Base-by-base conservation (phyloP, 108 stramenopile genomes). In the Fistulifera solaris region DNA sequence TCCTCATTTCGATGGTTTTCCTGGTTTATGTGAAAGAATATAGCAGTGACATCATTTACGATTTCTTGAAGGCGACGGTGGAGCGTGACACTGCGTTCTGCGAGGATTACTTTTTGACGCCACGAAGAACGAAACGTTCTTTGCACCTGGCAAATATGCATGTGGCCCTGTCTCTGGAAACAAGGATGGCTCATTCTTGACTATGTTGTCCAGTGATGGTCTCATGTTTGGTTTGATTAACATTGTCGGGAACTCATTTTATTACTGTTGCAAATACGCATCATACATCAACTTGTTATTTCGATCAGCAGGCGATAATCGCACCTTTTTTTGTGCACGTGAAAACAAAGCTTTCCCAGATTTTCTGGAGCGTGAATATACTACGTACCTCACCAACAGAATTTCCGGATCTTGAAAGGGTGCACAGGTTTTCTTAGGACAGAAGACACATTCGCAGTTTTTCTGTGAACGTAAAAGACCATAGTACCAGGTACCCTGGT, bases 211-310 rank as follows among this genome's bases (percentile, higher is more conserved):
- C 25, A 50, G 57, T 47, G 85, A 69, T 55, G 90, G 90, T 48
- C 78, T 94, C 70, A 89, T 90, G 84, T 94, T 94, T 62, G 94
- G 90, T 44, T 70, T 94, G 40, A 94, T 94, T 79, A 94, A 94
- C 72, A 86, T 94, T 59, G 80, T 94, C 41, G 94, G 94, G 38
- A 94, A 94, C 88, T 94, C n/a, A n/a, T n/a, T n/a, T n/a, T n/a
- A n/a, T n/a, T n/a, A n/a, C n/a, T n/a, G n/a, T n/a, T n/a, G n/a
- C n/a, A n/a, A n/a, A n/a, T n/a, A n/a, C n/a, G n/a, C n/a, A n/a
- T n/a, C n/a, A n/a, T n/a, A n/a, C n/a, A n/a, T n/a, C n/a, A n/a
- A n/a, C n/a, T n/a, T n/a, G n/a, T n/a, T n/a, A n/a, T n/a, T n/a
- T n/a, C n/a, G n/a, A n/a, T n/a, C n/a, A n/a, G n/a, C n/a, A n/a